Conservation (phyloP, 2,329 filamentous ascomycete species). For the Alternaria ethzedia region DNA sequence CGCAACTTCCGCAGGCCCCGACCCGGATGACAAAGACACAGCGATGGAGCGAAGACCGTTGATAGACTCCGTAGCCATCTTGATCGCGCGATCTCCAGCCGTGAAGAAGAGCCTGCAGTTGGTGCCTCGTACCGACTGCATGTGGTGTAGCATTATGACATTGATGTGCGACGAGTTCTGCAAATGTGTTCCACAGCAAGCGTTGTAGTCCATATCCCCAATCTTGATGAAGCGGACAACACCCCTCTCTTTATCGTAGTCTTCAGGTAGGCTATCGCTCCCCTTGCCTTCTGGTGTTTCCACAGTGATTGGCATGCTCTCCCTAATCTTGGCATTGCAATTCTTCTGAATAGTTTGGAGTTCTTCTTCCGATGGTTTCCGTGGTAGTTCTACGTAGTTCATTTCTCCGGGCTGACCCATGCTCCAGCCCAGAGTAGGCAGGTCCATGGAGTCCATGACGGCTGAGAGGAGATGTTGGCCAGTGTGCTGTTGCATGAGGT, state of each 20-base stretch:
- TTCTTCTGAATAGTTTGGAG: constrained; percentile 31
- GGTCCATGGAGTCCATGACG: constrained; percentile 39
- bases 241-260: constrained; percentile 43
- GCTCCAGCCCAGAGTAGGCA: constrained; percentile 40
- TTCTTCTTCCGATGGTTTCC: constrained; percentile 37
- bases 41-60: constrained; percentile 35
- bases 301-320: constrained; percentile 37
- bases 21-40: constrained; percentile 31
- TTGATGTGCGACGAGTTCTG: constrained; percentile 42
- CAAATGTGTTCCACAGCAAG: constrained; percentile 45
- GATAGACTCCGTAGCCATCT: constrained; percentile 33
- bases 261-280: constrained; percentile 34
- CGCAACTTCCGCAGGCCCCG: constrained; percentile 31
- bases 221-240: constrained; percentile 43
- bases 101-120: constrained; percentile 43
- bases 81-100: constrained; percentile 39
- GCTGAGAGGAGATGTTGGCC: constrained; percentile 45
- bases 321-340: constrained; percentile 38
- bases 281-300: constrained; percentile 38
- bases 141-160: constrained; percentile 41
- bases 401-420: constrained; percentile 43
- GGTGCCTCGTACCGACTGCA: constrained; percentile 36
- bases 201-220: constrained; percentile 42
- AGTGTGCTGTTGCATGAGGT: constrained; percentile 46
- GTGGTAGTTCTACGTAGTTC: constrained; percentile 43